Conservation (phyloP, 768 basidiomycete species). For the Coprinopsis cinerea region DNA sequence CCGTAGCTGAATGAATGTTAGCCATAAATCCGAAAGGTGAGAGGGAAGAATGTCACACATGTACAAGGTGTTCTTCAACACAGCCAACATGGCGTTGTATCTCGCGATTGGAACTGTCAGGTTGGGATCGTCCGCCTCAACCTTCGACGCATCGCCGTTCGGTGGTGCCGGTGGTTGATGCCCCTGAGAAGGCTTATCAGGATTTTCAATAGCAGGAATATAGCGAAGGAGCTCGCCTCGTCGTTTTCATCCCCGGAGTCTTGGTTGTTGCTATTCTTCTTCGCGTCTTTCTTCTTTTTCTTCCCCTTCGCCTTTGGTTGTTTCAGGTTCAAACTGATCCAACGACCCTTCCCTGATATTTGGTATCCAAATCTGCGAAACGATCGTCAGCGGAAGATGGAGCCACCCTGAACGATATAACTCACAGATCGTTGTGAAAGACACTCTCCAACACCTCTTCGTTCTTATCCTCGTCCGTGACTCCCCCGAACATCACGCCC, state of each 20-base stretch:
- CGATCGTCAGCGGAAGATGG: not conserved
- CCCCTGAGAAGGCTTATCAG: too few species aligned
- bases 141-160: not conserved
- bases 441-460: slow-evolving; percentile 82
- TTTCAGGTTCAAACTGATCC: slow-evolving; percentile 76
- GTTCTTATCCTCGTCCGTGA: slow-evolving; percentile 78
- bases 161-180: not conserved
- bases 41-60: slow-evolving; percentile 45
- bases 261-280: slow-evolving; percentile 15
- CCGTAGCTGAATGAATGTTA: slow-evolving; percentile 54
- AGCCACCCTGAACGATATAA: slow-evolving; percentile 3
- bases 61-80: slow-evolving; percentile 79
- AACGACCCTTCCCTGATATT: slow-evolving; percentile 64
- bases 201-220: too few species aligned
- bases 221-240: slow-evolving; percentile 1
- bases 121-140: slow-evolving; percentile 42
- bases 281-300: slow-evolving; percentile 29
- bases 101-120: slow-evolving; percentile 60
- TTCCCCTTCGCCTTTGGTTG: slow-evolving; percentile 53
- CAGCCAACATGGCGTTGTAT: slow-evolving; percentile 87
- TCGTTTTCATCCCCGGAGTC: slow-evolving; percentile 16
- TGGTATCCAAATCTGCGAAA: slow-evolving; percentile 69
- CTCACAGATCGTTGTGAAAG: slow-evolving; percentile 85
- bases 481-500: slow-evolving; percentile 82
- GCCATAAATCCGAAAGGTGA: not conserved